phyloP scores from a whole-genome alignment of 2,329 filamentous ascomycete genomes.

The Beauveria scarabaeidicola region DNA sequence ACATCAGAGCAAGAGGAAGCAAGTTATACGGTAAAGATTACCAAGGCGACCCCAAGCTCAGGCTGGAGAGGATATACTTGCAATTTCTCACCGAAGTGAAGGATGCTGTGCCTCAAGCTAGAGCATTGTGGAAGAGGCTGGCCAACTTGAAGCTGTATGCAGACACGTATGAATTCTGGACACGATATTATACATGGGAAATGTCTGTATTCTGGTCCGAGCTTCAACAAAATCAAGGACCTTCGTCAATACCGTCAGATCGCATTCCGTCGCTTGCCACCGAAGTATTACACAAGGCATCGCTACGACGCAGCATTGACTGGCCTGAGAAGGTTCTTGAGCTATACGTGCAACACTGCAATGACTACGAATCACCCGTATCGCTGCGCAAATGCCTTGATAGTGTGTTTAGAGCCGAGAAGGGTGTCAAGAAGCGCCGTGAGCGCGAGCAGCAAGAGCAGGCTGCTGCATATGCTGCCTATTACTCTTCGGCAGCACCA shows the following conservation, averaged over 20 bases:
- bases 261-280: conserved; percentile 59
- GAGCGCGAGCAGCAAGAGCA: conserved; percentile 57
- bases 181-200: conserved; percentile 87
- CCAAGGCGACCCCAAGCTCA: conserved; percentile 79
- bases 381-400: conserved; percentile 67
- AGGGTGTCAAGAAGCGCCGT: conserved; percentile 53
- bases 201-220: conserved; percentile 53
- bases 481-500: conserved; percentile 21
- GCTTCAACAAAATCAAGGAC: conserved; percentile 20
- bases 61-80: conserved; percentile 84
- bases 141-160: conserved; percentile 54
- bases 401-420: conserved; percentile 60
- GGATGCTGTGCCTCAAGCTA: conserved; percentile 65
- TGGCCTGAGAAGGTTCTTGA: conserved; percentile 71
- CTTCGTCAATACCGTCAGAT: conserved; percentile 35
- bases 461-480: conserved; percentile 41
- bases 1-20: conserved; percentile 71
- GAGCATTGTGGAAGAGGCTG: conserved; percentile 68
- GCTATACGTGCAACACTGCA: conserved; percentile 70
- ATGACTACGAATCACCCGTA: conserved; percentile 77
- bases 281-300: conserved; percentile 64
- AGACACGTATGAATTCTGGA: conserved; percentile 87
- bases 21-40: conserved; percentile 65
- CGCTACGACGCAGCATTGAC: conserved; percentile 54
- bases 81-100: conserved; percentile 85